Conservation (phyloP, 139 green algal species). For the Astrephomene gubernaculifera region DNA sequence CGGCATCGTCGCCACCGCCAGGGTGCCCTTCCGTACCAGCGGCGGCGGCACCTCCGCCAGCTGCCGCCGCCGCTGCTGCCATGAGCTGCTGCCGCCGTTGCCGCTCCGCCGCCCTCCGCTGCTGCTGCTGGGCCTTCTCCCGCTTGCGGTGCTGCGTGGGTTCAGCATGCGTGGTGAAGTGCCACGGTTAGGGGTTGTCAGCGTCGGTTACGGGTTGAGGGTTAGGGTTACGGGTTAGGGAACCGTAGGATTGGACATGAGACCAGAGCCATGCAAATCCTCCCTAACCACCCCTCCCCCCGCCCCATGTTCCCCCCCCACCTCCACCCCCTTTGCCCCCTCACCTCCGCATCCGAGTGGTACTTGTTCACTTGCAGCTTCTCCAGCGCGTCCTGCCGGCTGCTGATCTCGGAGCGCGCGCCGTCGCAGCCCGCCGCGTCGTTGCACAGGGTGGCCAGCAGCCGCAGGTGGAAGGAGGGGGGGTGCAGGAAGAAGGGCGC, state of each 20-base stretch:
- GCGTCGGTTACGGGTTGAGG: no score
- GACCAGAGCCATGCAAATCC: no score
- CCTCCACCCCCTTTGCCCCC: no score
- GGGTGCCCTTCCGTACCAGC: not conserved
- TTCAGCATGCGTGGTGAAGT: not conserved
- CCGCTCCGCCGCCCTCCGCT: slow-evolving; percentile 41
- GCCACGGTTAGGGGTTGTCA: not conserved
- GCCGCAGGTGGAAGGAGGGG: slow-evolving; percentile 57
- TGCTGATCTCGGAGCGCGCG: slow-evolving; percentile 51
- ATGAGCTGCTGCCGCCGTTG: slow-evolving; percentile 30
- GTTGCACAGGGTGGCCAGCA: slow-evolving; percentile 60
- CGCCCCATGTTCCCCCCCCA: no score
- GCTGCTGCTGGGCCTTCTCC: slow-evolving; percentile 43
- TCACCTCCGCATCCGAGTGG: slow-evolving; percentile 56
- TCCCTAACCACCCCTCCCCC: no score
- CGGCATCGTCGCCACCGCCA: not conserved
- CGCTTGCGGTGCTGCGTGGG: slow-evolving; percentile 27
- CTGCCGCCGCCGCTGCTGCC: slow-evolving; percentile 23
- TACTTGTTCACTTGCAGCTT: slow-evolving; percentile 53
- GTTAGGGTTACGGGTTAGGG: no score
- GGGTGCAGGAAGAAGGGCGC: slow-evolving; percentile 25
- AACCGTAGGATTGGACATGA: no score
- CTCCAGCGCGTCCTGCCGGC: slow-evolving; percentile 46
- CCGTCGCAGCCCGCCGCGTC: slow-evolving; percentile 53
- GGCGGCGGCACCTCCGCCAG: not conserved